Evolutionary conservation across 805 yeast genomes (phyloP), one percentile per base, ranked within the genome.

Genomic region (Pichia occidentalis): DNA sequence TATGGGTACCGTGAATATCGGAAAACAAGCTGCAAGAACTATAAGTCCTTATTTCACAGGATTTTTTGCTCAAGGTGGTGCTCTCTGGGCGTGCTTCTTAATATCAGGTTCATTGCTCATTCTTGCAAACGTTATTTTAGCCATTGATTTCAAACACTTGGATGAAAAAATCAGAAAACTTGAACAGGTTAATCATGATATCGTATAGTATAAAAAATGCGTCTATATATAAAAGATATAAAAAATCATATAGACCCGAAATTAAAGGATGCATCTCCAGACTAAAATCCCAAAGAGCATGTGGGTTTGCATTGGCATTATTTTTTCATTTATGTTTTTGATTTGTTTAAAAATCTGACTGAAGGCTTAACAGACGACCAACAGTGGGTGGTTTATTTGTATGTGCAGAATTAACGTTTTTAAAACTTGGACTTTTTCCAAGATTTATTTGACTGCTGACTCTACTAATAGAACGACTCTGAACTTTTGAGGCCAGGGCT

Each of bases 1-100:
- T 1, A 70, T 87, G 77, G 96, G 96, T 2, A 65, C 83, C 2
- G 95, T 87, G 8, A 87, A 86, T 52, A 77, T 87, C 26, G 86
- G 82, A 19, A 85, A 86, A 57, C 88, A 95, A 1, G 69, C 84
- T 46, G 94, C 95, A 0, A 68, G 95, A 43, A 76, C 92, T 31
- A 55, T 84, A 9, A 95, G 95, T 1, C 96, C 95, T 1, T 51
- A 75, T 4, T 72, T 83, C 50, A 82, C 95, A 2, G 97, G 97
- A 4, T 58, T 67, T 20, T 61, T 86, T 34, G 92, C 95, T 0
- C 68, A 69, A 19, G 46, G 50, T 8, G 68, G 68, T 1, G 49
- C 51, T 3, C 56, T 81, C 18, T 61, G 71, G 61, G 47, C 63
- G 27, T 74, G 82, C 22, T 81, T 70, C 41, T 44, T 71, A 3